Evolutionary conservation across 2,329 filamentous ascomycete species (phyloP), one percentile per base, ranked within the genome.

Genomic region (Monilinia vaccinii-corymbosi): DNA sequence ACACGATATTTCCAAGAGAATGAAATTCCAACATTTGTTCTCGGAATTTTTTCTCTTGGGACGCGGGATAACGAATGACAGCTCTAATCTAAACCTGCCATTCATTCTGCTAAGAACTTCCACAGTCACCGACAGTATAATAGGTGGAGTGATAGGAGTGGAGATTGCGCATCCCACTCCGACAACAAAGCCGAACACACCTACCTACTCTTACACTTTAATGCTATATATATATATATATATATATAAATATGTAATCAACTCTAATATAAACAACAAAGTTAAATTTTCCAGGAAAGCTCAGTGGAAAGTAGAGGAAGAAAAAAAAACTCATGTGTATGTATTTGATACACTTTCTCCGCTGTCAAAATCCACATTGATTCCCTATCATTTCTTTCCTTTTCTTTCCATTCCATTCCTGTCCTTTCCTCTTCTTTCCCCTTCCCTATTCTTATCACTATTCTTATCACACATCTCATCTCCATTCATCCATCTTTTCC

Each of bases 151-250:
- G 44, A 84, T 84, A 61, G 85, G 85, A 74, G 85, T 88, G 45
- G 85, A 85, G 74, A 81, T 88, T 64, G 85, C 58, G 86, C 86
- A 9, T 72, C 76, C 63, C 87, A 88, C 72, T 88, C 87, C 68
- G 75, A 82, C 65, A 88, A 88, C 71, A 83, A 88, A 70, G 83
- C 86, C 58, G 86, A 89, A 75, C 82, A 88, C 72, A 73, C 73
- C 31, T 79, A 77, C 65, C 77, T 79, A 2, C 81, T 81, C 66
- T 72, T 81, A 44, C 80, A 82, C n/a, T n/a, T n/a, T n/a, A n/a
- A n/a, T n/a, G n/a, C n/a, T 11, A 38, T 13, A 2, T 11, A 14
- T 36, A 14, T n/a, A n/a, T n/a, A n/a, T n/a, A n/a, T n/a, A 40
- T 40, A 18, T 6, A 40, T 40, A 40, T n/a, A 8, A 3, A 18